Evolutionary conservation across 768 basidiomycete genomes (phyloP), one percentile per base, ranked within the genome.

Genomic region (Psilocybe tampanensis): DNA sequence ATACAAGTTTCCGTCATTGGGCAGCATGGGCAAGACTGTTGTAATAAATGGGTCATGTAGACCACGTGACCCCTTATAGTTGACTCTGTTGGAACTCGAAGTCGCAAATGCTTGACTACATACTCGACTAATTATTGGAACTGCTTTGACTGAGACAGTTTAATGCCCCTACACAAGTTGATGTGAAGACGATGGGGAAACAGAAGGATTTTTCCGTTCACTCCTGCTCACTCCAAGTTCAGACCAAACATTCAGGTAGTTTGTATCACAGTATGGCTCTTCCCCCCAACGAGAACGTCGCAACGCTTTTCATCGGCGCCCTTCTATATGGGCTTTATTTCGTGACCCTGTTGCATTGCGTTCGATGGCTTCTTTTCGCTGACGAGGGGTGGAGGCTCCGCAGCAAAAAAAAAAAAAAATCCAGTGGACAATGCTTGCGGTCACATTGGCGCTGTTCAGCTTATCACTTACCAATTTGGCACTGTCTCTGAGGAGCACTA

Each of bases 361-460:
- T 59, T 19, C 58, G 58, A 8, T 59, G 58, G 58, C 53, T 59
- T 23, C 13, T 59, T 8, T 59, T 59, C 29, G 50, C 48, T 6
- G 52, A 59, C 32, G 52, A 59, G 15, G 58, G 58, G 2, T 59
- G 58, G 58, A 55, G 44, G 32, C 26, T 45, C 5, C 52, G 52
- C 8, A n/a, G n/a, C n/a, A n/a, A n/a, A 36, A 29, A 17, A 41
- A 33, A 15, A 50, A 54, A 22, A 15, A 26, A 24, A 59, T 59
- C 9, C 41, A 18, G 26, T 55, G 58, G 58, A 49, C 47, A 17
- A 49, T 54, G 42, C 42, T 59, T 9, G 12, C 33, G 8, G 23
- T 44, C 19, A 59, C 58, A 11, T 18, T 59, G 19, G 11, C 33
- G 2, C 34, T 59, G 4, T 54, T 33, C 21, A 11, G 41, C 12